Evolutionary conservation across 2,329 filamentous ascomycete genomes (phyloP).

Genomic region (Spiromastix sp.): DNA sequence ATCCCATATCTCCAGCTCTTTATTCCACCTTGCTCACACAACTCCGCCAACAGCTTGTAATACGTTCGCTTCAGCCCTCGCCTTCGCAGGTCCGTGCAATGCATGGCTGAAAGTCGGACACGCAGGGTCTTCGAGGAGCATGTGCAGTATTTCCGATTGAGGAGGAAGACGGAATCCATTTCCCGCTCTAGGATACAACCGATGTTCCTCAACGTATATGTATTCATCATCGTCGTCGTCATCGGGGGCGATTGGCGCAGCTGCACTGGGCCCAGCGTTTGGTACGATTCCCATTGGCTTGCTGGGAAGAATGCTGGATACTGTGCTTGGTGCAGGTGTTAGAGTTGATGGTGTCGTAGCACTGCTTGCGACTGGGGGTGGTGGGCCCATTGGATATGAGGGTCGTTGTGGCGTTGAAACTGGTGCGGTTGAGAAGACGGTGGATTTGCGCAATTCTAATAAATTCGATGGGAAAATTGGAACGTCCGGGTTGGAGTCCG

Average conservation of each 20-base stretch:
- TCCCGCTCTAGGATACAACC: constrained; percentile 53
- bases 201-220: constrained; percentile 46
- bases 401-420: constrained; percentile 4
- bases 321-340: background rate
- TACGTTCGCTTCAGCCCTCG: constrained; percentile 4
- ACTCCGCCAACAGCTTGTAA: no score
- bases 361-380: constrained; percentile 6
- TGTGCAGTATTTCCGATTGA: constrained; percentile 47
- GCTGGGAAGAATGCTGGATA: background rate
- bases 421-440: constrained; percentile 4
- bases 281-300: background rate
- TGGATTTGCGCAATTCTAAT: constrained; percentile 11
- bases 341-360: constrained; percentile 6
- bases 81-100: constrained; percentile 20
- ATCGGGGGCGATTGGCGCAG: constrained; percentile 2
- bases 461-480: constrained; percentile 49
- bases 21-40: no score
- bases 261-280: background rate
- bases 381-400: constrained; percentile 10
- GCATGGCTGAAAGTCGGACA: constrained; percentile 48
- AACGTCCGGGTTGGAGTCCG: constrained; percentile 52
- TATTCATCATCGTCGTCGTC: constrained; percentile 29
- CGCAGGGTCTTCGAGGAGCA: constrained; percentile 49
- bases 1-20: no score
- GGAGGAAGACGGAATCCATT: constrained; percentile 49